Conservation (phyloP, 805 yeast genomes). For the Helenozyma rhizophorensis region DNA sequence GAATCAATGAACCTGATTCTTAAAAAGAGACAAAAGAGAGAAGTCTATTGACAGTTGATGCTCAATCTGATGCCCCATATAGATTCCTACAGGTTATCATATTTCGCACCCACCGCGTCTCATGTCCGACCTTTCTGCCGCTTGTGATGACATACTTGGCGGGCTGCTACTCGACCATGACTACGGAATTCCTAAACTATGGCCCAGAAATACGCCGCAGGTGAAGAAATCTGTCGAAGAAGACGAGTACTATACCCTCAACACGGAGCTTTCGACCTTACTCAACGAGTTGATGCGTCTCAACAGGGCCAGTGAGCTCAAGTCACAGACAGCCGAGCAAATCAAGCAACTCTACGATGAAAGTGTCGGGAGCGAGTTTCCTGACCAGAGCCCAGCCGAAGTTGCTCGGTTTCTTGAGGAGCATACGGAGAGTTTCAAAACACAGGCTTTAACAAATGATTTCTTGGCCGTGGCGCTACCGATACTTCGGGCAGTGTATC, state of each 20-base stretch:
- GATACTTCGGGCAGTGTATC: conserved; percentile 31
- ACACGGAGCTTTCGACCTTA: conserved; percentile 20
- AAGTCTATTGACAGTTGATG: too few species aligned
- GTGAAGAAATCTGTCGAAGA: conserved; percentile 17
- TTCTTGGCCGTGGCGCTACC: conserved; percentile 28
- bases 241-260: conserved; percentile 20
- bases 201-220: conserved; percentile 8
- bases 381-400: conserved; percentile 9
- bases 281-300: conserved; percentile 27
- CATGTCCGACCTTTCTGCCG: conserved; percentile 8
- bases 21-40: too few species aligned
- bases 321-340: conserved; percentile 8
- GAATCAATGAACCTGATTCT: too few species aligned
- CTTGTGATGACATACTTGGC: conserved; percentile 22
- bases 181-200: conserved; percentile 29
- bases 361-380: conserved; percentile 6
- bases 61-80: too few species aligned
- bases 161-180: conserved; percentile 23
- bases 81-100: too few species aligned
- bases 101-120: too few species aligned
- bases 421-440: conserved; percentile 22
- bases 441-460: conserved; percentile 20
- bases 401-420: conserved; percentile 15
- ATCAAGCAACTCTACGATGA: conserved; percentile 16
- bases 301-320: conserved; percentile 21